Evolutionary conservation across 495 filamentous ascomycete genomes (phyloP).

Genomic region (Tuber indicum): DNA sequence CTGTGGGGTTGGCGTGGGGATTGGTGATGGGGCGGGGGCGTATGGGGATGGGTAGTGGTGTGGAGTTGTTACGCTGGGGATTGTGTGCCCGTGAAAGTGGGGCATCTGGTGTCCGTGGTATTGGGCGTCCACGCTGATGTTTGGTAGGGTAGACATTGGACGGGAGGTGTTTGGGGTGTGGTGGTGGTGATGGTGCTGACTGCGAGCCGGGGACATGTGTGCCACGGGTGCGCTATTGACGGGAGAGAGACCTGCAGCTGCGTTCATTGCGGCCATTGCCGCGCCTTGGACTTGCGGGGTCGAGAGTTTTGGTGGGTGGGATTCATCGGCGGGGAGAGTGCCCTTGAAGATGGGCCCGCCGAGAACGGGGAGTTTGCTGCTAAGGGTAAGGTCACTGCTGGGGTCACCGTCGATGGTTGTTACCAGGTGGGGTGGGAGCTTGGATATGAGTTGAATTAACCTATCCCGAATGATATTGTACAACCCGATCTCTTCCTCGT

Average conservation of each 20-base stretch:
- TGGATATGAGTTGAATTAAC: constrained; percentile 54
- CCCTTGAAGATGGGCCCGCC: constrained; percentile 52
- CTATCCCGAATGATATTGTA: constrained; percentile 58
- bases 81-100: constrained; percentile 4
- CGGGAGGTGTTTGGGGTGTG: constrained; percentile 20
- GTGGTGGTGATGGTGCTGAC: constrained; percentile 6
- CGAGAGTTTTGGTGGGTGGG: constrained; percentile 12
- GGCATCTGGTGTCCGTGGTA: constrained; percentile 29
- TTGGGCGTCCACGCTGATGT: constrained; percentile 8
- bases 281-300: constrained; percentile 19
- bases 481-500: constrained; percentile 50
- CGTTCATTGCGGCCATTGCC: constrained; percentile 35
- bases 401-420: constrained; percentile 63
- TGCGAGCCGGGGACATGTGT: constrained; percentile 21
- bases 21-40: constrained; percentile 14
- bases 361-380: constrained; percentile 52
- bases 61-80: constrained; percentile 23
- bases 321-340: constrained; percentile 41
- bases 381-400: constrained; percentile 58
- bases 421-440: constrained; percentile 61
- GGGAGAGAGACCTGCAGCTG: constrained; percentile 35
- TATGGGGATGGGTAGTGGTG: constrained; percentile 31
- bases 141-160: constrained; percentile 6
- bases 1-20: constrained; percentile 10
- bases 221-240: constrained; percentile 29